Evolutionary conservation across 2,329 filamentous ascomycete species (phyloP), one percentile per base, ranked within the genome.

Genomic region (Diplodia mutila): DNA sequence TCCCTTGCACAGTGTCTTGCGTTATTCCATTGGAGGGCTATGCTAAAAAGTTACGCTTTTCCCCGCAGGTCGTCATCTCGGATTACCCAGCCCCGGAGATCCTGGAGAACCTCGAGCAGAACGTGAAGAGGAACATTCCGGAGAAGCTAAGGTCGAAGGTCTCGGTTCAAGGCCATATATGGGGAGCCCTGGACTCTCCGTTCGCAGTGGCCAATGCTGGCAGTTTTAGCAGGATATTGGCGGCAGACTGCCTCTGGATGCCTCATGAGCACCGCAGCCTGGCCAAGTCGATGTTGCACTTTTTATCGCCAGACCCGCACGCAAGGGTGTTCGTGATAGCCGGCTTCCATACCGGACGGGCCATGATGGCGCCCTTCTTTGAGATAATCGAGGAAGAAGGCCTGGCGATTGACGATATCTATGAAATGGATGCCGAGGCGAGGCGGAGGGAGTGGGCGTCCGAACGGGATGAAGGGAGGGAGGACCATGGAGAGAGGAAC

Each of bases 211-310:
- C 71, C 1, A 70, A 80, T 61, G 77, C 77, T 14, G 78, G 79
- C 9, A 67, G 71, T 1, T 91, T 89, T 73, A 87, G 87, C 54
- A 85, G 88, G 67, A 81, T 93, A 49, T 78, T 92, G n/a, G 88
- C 87, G 0, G 88, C 89, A 69, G 90, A 93, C 78, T 92, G 90
- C 73, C 83, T 91, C 67, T 93, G 90, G 90, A 91, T 92, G 88
- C 86, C 87, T 1, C 85, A 85, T 81, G 86, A 92, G 80, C 91
- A 93, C 77, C 83, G 78, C n/a, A 90, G 89, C 75, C 82, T 93
- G 29, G 84, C 84, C 55, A 77, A 75, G 51, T 91, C 89, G 27
- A 86, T 92, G 74, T 77, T 83, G 5, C 86, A 87, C 77, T 91
- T 92, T 74, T 80, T 92, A 21, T 79, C 76, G 1, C 74, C 74